A percentile compares a stretch with the other conserved stretches of the same genome.
Evolutionary conservation across 306 rosid species (phyloP).

Genomic region (Prunus padus): DNA sequence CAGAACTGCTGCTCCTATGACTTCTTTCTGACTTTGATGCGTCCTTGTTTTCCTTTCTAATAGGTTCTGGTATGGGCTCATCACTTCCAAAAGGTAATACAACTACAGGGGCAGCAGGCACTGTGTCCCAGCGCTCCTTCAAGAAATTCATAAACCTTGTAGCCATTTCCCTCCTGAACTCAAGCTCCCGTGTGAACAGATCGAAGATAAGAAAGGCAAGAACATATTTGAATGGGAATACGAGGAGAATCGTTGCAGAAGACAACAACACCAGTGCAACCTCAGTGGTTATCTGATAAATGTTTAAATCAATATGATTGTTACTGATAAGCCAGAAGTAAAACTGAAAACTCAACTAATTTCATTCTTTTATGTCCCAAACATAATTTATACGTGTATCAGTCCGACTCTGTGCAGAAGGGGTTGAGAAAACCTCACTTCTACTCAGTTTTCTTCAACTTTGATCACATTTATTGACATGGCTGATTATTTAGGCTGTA

Average conservation of each 20-base stretch:
- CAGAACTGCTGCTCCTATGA: constrained; percentile 27
- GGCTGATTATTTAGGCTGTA: too few species aligned
- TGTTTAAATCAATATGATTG: constrained; percentile 23
- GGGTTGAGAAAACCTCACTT: too few species aligned
- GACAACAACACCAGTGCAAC: constrained; percentile 66
- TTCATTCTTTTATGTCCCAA: background rate
- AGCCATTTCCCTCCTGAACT: constrained; percentile 74
- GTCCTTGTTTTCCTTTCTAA: constrained; percentile 38
- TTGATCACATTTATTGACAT: too few species aligned
- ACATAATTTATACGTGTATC: too few species aligned
- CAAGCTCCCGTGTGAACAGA: constrained; percentile 82
- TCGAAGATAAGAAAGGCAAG: constrained; percentile 71
- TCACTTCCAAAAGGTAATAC: constrained; percentile 71
- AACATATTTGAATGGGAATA: constrained; percentile 75
- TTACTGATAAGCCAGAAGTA: constrained; percentile 5
- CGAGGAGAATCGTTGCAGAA: constrained; percentile 60
- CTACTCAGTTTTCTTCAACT: too few species aligned
- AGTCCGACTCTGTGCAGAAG: too few species aligned
- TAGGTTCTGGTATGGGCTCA: constrained; percentile 40
- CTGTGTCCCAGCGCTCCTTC: constrained; percentile 85
- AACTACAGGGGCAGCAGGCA: constrained; percentile 89
- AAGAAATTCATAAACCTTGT: constrained; percentile 52
- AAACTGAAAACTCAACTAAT: background rate
- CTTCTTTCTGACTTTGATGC: constrained; percentile 43
- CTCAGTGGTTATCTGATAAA: constrained; percentile 77